These are phyloP conservation scores for Buddleja alternifolia DNA, from an alignment of 257 asterid species.

Conservation along the genomic window DNA sequence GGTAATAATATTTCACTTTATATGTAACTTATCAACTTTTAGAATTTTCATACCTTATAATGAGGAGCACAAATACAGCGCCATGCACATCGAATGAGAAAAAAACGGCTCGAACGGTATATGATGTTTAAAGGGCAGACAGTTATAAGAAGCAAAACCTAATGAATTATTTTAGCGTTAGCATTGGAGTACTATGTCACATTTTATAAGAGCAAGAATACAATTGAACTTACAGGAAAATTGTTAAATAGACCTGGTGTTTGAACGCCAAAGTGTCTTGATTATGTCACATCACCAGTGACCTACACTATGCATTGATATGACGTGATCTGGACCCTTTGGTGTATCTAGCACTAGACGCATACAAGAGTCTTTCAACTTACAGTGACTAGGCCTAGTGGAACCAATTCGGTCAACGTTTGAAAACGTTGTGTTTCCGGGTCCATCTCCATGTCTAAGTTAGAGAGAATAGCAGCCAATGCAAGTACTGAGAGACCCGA, in stretches of 20 bases:
- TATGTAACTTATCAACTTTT: not conserved
- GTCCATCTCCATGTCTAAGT: constrained; percentile 90
- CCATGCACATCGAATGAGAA: constrained; percentile 60
- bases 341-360: no score
- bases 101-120: constrained; percentile 77
- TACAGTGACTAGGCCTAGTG: constrained; percentile 61
- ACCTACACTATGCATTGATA: no score
- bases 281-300: no score
- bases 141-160: constrained; percentile 60
- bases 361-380: constrained; percentile 31
- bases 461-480: constrained; percentile 60
- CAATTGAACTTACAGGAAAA: no score
- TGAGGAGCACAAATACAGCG: constrained; percentile 82
- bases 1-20: not conserved
- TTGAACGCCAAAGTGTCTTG: no score
- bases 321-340: no score
- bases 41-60: constrained; percentile 59
- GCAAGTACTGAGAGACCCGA: constrained; percentile 73
- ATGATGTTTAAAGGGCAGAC: constrained; percentile 74
- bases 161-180: constrained; percentile 5
- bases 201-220: no score
- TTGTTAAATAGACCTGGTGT: no score
- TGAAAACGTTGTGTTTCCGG: constrained; percentile 40
- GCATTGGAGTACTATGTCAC: no score
- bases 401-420: constrained; percentile 64